Evolutionary conservation across 768 basidiomycete species (phyloP).

Genomic region (Filobasidium wieringae): DNA sequence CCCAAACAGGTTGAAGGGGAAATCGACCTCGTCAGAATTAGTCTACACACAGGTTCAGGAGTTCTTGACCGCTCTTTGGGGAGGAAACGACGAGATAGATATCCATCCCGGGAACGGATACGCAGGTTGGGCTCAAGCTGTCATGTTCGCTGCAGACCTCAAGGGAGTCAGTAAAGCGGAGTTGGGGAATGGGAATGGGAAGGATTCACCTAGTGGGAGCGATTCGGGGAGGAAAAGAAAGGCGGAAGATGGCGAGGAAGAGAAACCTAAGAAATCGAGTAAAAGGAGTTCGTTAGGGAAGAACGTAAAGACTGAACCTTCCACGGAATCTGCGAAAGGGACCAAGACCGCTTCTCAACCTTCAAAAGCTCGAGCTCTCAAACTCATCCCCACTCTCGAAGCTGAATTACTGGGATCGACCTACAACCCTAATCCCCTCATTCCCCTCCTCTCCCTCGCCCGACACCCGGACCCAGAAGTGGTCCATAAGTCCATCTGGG

Average conservation of each 20-base stretch:
- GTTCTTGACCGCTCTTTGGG: constrained; percentile 31
- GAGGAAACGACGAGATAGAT: background rate
- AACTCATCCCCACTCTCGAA: background rate
- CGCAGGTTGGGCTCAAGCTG: constrained; percentile 37
- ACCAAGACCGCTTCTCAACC: background rate
- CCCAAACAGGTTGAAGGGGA: constrained; percentile 26
- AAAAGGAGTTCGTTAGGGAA: background rate
- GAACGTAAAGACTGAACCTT: background rate
- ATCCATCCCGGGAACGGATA: constrained; percentile 11
- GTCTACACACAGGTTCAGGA: constrained; percentile 31
- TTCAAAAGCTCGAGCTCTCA: background rate
- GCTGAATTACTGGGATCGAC: background rate
- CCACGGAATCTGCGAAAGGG: background rate
- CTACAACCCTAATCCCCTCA: constrained; percentile 53
- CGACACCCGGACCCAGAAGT: constrained; percentile 45
- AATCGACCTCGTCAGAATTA: constrained; percentile 30
- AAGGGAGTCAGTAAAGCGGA: constrained; percentile 13
- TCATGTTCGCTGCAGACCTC: constrained; percentile 38
- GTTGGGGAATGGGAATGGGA: background rate
- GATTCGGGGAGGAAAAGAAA: background rate
- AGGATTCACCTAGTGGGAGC: background rate
- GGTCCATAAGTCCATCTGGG: constrained; percentile 65
- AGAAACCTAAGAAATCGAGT: background rate
- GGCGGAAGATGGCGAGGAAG: background rate
- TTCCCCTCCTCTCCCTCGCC: constrained; percentile 58